Base-by-base conservation (phyloP, 306 rosid species). In the Hippophae gyantsensis region DNA sequence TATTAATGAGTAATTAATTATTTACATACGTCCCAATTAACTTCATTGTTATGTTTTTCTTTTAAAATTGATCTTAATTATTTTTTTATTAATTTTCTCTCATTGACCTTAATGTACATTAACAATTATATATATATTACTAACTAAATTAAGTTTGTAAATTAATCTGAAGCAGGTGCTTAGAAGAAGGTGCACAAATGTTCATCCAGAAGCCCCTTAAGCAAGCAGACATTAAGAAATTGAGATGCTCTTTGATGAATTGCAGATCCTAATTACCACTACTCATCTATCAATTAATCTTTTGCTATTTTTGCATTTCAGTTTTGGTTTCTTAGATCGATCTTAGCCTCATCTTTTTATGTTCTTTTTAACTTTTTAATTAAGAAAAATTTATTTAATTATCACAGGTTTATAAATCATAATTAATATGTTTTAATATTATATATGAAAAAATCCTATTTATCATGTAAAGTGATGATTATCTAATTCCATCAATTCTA, bases 141-240 rank as follows among this genome's bases (percentile, higher is more conserved):
- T 62, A 52, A 42, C 26, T 57, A 41, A 53, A 10, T 54, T 32
- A 42, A 26, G 54, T 27, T 9, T 7, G 32, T 23, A 26, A 54
- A n/a, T 12, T 42, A 43, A 42, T 51, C 44, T 46, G 26, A 13
- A 42, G 40, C 75, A 85, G 96, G 89, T 90, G 97, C 76, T 63
- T 90, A 56, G 90, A 82, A 73, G 96, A 87, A 71, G 97, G 97
- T 72, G 97, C 97, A 69, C 85, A 90, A 62, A 90, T 87, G 94
- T 90, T 87, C 87, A 83, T 90, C 57, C 52, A 75, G 57, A 90
- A 90, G 80, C 96, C 97, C 6, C 76, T 90, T 67, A 87, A 81
- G 58, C 96, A 84, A 75, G 77, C 95, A 8, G 97, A 90, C 69
- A 80, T 90, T 26, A 80, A 79, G 56, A 79, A 78, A 54, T 48